Evolutionary conservation across 352 stramenopile species (phyloP).

Genomic region (Pythium plurisporium): DNA sequence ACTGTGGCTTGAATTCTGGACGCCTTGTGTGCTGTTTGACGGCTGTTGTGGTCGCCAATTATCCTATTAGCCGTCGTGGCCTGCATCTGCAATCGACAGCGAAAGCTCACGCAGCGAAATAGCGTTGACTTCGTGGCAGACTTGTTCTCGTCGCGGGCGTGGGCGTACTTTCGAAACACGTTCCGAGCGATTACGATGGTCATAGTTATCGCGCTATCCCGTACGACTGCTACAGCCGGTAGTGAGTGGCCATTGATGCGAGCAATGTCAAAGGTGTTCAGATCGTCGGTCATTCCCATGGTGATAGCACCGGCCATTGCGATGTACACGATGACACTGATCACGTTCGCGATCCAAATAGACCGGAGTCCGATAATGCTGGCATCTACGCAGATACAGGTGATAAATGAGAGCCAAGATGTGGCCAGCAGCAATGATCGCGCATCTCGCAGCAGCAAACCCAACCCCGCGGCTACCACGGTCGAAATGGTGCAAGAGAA

Average conservation of each 20-base stretch:
- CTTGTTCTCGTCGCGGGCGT: neutral
- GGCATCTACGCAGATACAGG: conserved; percentile 19
- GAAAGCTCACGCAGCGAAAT: conserved; percentile 15
- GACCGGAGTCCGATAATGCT: conserved; percentile 2
- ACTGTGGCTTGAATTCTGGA: neutral
- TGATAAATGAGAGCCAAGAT: neutral
- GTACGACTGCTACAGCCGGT: neutral
- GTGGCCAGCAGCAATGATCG: neutral
- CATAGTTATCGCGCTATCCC: conserved; percentile 9
- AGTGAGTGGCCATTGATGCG: conserved; percentile 10
- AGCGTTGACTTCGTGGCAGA: neutral
- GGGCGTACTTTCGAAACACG: conserved; percentile 3
- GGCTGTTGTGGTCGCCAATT: neutral
- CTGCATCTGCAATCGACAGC: conserved; percentile 1
- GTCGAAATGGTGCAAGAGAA: conserved; percentile 12
- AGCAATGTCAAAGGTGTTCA: conserved; percentile 11
- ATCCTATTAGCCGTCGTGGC: no score
- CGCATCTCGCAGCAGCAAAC: conserved; percentile 2
- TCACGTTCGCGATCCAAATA: conserved; percentile 8
- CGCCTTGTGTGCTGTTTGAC: neutral
- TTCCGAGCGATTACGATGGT: conserved; percentile 12
- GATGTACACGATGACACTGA: neutral
- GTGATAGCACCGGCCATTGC: neutral
- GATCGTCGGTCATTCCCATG: neutral
- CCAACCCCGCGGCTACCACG: conserved; percentile 1